Base-by-base conservation (phyloP, 2,329 filamentous ascomycete genomes). In the Fusarium penzigii region DNA sequence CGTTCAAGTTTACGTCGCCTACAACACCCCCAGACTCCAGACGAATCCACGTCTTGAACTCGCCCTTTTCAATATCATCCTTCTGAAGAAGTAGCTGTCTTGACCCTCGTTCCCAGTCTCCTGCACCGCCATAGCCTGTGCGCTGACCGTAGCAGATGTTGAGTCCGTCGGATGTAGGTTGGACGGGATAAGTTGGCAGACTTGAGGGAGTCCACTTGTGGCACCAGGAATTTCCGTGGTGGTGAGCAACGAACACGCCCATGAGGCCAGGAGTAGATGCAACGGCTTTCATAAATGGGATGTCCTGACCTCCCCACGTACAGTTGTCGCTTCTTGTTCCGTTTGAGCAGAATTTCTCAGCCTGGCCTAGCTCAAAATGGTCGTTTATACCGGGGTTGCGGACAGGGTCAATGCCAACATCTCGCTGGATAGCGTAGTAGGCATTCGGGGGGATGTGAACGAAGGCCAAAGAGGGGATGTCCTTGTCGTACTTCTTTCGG, bases 71-170 rank as follows among this genome's bases (percentile, higher is more conserved):
- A 20, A 85, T 67, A 52, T 82, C 77, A 20, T 60, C 58, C 14
- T 50, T 45, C 1, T 36, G 49, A 10, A 63, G 17, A 6, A 56
- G 46, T 6, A 63, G 29, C 42, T 63, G 58, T 1, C 82, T 72
- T 9, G 77, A 75, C 1, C 84, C 85, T 0, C 84, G 76, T 5
- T 76, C 75, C 78, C 79, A 85, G 38, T 73, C 72, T 0, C 83
- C 81, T 56, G 87, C 87, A 0, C 86, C 85, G 1, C 85, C 85
- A 49, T 87, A 87, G 1, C 85, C 85, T 0, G 81, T 78, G 56
- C 85, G 84, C 55, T 85, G 79, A 2, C 82, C 81, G 62, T 84
- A 86, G 55, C 75, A 78, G 12, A 78, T 51, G 41, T 70, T 66
- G 17, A 69, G 54, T 2, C 72, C 73, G 39, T 71, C 43, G 9